Evolutionary conservation across 2,329 filamentous ascomycete genomes (phyloP), one percentile per base, ranked within the genome.

Genomic region (Stagonosporopsis tanaceti): DNA sequence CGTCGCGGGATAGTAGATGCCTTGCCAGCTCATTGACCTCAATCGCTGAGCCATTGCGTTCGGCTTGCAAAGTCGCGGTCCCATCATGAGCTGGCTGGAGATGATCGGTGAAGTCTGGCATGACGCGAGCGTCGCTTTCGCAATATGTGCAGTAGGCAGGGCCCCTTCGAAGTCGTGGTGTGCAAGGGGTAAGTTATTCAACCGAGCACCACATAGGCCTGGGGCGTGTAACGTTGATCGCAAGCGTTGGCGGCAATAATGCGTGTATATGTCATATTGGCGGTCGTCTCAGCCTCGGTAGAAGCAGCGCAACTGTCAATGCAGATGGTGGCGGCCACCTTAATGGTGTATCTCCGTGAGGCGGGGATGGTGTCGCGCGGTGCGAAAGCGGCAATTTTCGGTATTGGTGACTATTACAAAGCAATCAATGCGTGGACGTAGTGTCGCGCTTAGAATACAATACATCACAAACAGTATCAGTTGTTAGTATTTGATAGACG

Each of bases 81-180:
- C 82, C 82, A 61, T 79, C 74, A 62, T 76, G 75, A 52, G 67
- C 78, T 55, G 82, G 82, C 63, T 76, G 78, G 28, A 84, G 78
- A 17, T 73, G 73, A 65, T 80, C 78, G 50, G 80, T 81, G 68
- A 84, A 84, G 72, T 84, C 81, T 22, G 74, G 64, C 80, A 82
- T 82, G 47, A 40, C 52, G 50, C 42, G 42, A 52, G 39, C 20
- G 12, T 58, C 28, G 50, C 55, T 53, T 58, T 50, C 35, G 35
- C 37, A 37, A 45, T 61, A 56, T 56, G 45, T 50, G 37, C 24
- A 9, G 32, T 46, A 54, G 46, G 60, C 53, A 58, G 46, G 42
- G 53, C 45, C 55, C 32, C 32, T 40, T 41, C 30, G 45, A 28
- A 28, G 35, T 53, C 11, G 54, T 42, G 12, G 28, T n/a, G 39